Base-by-base conservation (phyloP, 805 yeast genomes). In the Metschnikowia noctiluminum region DNA sequence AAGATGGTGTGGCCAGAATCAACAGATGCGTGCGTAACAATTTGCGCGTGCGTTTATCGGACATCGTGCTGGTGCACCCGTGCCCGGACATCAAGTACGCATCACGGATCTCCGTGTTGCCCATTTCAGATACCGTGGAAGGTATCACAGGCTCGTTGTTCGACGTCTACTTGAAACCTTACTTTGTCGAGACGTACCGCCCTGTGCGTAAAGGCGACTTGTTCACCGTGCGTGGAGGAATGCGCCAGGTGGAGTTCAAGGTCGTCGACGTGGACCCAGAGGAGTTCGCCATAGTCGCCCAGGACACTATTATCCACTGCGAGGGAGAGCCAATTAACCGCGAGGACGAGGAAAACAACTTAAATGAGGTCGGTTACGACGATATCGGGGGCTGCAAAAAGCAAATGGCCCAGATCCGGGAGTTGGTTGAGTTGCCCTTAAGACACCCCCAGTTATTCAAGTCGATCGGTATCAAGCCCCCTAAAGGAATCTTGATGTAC, bases 351-450 rank as follows among this genome's bases (percentile, higher is more conserved):
- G 99, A 94, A 74, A 90, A 89, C 70, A 92, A 87, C 70, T 80
- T 94, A 70, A 90, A 87, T 62, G 99, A 94, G 57, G 98, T 94
- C 52, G 99, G 99, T 61, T 94, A 94, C 69, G 99, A 94, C 69
- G 99, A 94, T 62, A 92, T 94, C 68, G 99, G 99, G 70, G 99
- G 99, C 45, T 90, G 97, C 74, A 87, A 96, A 74, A 94, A 92
- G 74, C 99, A 94, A 75, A 91, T 94, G 96, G 99, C 99, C 40
- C 99, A 94, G 75, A 92, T 94, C 65, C 85, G 99, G 76, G 99
- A 94, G 76, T 80, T 94, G 77, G 99, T 94, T 54, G 99, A 94
- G 76, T 80, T 94, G 70, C 99, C 99, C 27, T 80, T 94, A 63
- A 87, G 99, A 76, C 99, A 94, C 70, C 99, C 99, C 45, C 98